A percentile compares a stretch with the other conserved stretches of the same genome.
Conservation (phyloP, 441 rosid genomes). For the Dalechampia spathulata region DNA sequence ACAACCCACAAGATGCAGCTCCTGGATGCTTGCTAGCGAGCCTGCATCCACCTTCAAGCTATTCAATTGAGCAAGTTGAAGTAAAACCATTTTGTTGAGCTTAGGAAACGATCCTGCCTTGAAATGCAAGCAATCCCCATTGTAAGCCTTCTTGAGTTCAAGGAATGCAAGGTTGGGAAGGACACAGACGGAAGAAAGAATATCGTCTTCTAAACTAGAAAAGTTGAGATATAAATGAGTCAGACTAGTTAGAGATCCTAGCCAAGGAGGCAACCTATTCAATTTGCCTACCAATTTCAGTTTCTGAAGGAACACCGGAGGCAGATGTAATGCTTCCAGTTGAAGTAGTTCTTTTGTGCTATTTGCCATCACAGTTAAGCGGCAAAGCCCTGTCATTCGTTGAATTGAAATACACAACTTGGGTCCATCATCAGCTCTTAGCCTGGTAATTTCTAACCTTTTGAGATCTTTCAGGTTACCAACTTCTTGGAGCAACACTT, state of each 20-base stretch:
- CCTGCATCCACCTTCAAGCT: slow-evolving; percentile 13
- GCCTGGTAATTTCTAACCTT: slow-evolving; percentile 29
- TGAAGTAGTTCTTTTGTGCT: slow-evolving; percentile 16
- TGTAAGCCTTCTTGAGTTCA: slow-evolving; percentile 29
- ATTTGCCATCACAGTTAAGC: slow-evolving; percentile 15
- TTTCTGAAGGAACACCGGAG: slow-evolving; percentile 22
- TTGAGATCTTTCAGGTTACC: slow-evolving; percentile 33
- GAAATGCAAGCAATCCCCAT: slow-evolving; percentile 23
- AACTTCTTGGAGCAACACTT: slow-evolving; percentile 20
- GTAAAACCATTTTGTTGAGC: slow-evolving; percentile 23
- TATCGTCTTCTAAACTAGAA: slow-evolving; percentile 20
- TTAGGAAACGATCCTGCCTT: slow-evolving; percentile 27
- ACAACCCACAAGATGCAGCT: slow-evolving; percentile 19
- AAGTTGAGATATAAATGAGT: slow-evolving; percentile 19
- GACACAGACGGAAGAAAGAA: slow-evolving; percentile 22
- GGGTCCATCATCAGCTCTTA: slow-evolving; percentile 26
- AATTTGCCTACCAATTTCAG: slow-evolving; percentile 21
- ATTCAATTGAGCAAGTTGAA: slow-evolving; percentile 6
- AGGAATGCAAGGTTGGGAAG: slow-evolving; percentile 32
- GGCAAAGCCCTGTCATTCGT: slow-evolving; percentile 24
- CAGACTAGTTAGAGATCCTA: slow-evolving; percentile 11
- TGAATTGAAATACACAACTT: slow-evolving; percentile 33
- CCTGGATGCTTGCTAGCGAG: slow-evolving; percentile 22
- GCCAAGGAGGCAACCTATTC: slow-evolving; percentile 21
- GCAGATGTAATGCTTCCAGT: slow-evolving; percentile 14